Conservation (phyloP, 2,329 filamentous ascomycete species). For the Fusarium newnesense region DNA sequence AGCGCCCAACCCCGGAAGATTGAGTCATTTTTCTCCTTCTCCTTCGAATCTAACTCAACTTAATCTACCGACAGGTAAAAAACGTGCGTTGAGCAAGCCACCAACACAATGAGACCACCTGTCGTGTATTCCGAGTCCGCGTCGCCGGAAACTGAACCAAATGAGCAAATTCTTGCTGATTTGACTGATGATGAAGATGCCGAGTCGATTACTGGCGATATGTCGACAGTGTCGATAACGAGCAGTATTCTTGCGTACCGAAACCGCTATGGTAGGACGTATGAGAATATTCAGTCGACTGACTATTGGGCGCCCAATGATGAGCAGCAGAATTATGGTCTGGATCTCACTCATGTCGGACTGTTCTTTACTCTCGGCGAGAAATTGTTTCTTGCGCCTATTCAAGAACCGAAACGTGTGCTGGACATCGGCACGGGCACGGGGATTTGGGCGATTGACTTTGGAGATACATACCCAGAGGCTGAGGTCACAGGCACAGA, state of each 20-base stretch:
- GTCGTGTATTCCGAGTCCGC: neutral
- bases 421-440: slow-evolving; percentile 68
- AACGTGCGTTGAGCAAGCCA: neutral
- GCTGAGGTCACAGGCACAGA: slow-evolving; percentile 49
- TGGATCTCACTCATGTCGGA: slow-evolving; percentile 43
- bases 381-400: slow-evolving; percentile 39
- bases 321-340: slow-evolving; percentile 40
- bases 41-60: neutral
- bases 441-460: slow-evolving; percentile 62
- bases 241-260: slow-evolving; percentile 35
- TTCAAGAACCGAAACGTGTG: slow-evolving; percentile 34
- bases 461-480: slow-evolving; percentile 46
- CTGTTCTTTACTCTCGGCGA: slow-evolving; percentile 38
- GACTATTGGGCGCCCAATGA: slow-evolving; percentile 45
- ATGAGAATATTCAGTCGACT: slow-evolving; percentile 26
- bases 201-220: neutral
- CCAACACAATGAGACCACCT: slow-evolving; percentile 11
- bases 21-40: neutral
- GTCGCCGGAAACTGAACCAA: neutral
- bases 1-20: neutral
- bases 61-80: neutral
- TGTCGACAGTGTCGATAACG: slow-evolving; percentile 18
- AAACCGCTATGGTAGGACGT: slow-evolving; percentile 28
- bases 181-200: neutral
- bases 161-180: neutral